Evolutionary conservation across 108 stramenopile genomes (phyloP), one percentile per base, ranked within the genome.

Genomic region (Nitzschia inconspicua): DNA sequence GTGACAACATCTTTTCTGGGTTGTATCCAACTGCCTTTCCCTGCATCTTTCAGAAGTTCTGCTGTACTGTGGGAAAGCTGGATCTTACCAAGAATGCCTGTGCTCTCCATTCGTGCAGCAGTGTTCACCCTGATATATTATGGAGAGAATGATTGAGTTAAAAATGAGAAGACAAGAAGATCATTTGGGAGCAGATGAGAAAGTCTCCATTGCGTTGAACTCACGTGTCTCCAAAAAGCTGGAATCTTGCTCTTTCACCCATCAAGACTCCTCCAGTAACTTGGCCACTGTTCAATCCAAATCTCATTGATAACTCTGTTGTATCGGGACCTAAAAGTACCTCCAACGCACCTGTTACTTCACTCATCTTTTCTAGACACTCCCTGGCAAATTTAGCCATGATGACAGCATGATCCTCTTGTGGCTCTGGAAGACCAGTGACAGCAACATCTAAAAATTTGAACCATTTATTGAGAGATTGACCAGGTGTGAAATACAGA

Each of bases 151-250:
- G n/a, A n/a, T n/a, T n/a, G n/a, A n/a, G n/a, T n/a, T n/a, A n/a
- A n/a, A n/a, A n/a, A n/a, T n/a, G n/a, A n/a, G n/a, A n/a, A n/a
- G n/a, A n/a, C n/a, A n/a, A n/a, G n/a, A n/a, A n/a, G n/a, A n/a
- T n/a, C n/a, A n/a, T n/a, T n/a, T n/a, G n/a, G n/a, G n/a, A n/a
- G n/a, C n/a, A n/a, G n/a, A n/a, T n/a, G n/a, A n/a, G n/a, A n/a
- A n/a, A n/a, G n/a, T n/a, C n/a, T n/a, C n/a, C n/a, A n/a, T n/a
- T n/a, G n/a, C n/a, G n/a, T n/a, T n/a, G n/a, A n/a, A n/a, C n/a
- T n/a, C n/a, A n/a, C n/a, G 80, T 82, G 44, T 82, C 80, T 10
- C 81, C 81, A 47, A 82, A 82, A 7, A 82, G 46, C 26, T 78
- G 73, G 28, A 76, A 82, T 10, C 81, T 66, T 19, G 75, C 64